Base-by-base conservation (phyloP, 2,329 filamentous ascomycete species). In the Monilinia laxa region DNA sequence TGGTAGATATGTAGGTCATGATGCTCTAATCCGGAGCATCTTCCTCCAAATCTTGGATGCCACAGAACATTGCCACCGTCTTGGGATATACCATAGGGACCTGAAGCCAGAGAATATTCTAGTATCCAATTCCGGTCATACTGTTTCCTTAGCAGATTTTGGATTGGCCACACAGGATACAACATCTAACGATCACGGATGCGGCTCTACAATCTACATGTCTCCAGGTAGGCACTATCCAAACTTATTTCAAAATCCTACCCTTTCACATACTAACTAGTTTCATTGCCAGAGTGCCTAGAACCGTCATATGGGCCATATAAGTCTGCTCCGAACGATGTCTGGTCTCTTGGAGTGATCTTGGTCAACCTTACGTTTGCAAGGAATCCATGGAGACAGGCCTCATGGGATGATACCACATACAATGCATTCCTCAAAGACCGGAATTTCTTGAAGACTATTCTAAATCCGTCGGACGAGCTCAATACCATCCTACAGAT, bases 201-300 rank as follows among this genome's bases (percentile, higher is more conserved):
- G 95, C 78, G 95, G 95, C 70, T 98, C 95, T 42, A 98, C 94
- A 18, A 98, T 98, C 76, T 99, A 99, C 82, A 99, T 98, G 95
- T 97, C 93, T 76, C 95, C 95, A 86, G 94, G 94, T 97, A 90
- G 79, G 86, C 82, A 71, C 52, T n/a, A 25, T 51, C 35, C 58
- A 45, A 5, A 28, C 51, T 40, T 20, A 40, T 45, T 55, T 42
- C 65, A 70, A 12, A 25, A 16, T 12, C 31, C 9, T 4, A 23
- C 16, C 16, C 4, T 62, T 69, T 67, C 60, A 64, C 66, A 59
- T 52, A 70, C 71, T 73, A 74, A 75, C 70, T 70, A 71, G 51
- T 71, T 71, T 62, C 69, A 68, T 54, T 45, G 69, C 63, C 71
- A 97, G 95, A 99, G 86, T 99, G 95, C 78, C 87, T 89, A 76